A percentile compares a stretch with the other conserved stretches of the same genome.
phyloP scores from a whole-genome alignment of 768 basidiomycete genomes.

The Lepiota venenata region DNA sequence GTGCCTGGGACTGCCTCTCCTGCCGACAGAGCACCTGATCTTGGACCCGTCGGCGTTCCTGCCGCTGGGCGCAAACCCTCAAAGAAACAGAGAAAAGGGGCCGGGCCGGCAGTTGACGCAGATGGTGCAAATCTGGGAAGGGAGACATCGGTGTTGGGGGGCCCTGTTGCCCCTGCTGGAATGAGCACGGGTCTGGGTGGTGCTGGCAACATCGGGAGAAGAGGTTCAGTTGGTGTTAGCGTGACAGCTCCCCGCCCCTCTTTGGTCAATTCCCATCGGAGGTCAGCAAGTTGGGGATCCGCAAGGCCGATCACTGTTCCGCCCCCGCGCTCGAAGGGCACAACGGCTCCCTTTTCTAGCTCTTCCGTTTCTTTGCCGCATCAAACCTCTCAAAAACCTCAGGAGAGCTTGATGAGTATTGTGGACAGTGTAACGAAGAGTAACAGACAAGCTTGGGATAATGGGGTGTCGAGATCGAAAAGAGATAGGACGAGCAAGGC shows the following conservation, averaged over 20 bases:
- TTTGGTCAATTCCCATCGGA: background rate
- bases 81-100: background rate
- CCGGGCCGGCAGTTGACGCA: background rate
- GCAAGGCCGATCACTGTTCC: background rate
- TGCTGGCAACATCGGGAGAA: background rate
- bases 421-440: constrained; percentile 54
- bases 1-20: background rate
- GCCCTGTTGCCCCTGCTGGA: background rate
- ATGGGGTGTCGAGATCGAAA: constrained; percentile 18
- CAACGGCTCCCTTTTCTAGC: background rate
- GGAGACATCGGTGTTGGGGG: background rate
- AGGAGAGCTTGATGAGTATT: constrained; percentile 58
- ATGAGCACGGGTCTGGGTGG: background rate
- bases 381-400: background rate
- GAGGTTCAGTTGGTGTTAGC: constrained; percentile 5
- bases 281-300: constrained; percentile 1
- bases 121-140: background rate
- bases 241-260: constrained; percentile 1
- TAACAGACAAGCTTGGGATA: constrained; percentile 24
- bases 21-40: background rate
- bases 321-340: background rate
- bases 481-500: constrained; percentile 9
- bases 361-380: constrained; percentile 1
- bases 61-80: background rate
- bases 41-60: background rate